phyloP scores from a whole-genome alignment of 1,284 basidiomycete species.

The Malassezia furfur region DNA sequence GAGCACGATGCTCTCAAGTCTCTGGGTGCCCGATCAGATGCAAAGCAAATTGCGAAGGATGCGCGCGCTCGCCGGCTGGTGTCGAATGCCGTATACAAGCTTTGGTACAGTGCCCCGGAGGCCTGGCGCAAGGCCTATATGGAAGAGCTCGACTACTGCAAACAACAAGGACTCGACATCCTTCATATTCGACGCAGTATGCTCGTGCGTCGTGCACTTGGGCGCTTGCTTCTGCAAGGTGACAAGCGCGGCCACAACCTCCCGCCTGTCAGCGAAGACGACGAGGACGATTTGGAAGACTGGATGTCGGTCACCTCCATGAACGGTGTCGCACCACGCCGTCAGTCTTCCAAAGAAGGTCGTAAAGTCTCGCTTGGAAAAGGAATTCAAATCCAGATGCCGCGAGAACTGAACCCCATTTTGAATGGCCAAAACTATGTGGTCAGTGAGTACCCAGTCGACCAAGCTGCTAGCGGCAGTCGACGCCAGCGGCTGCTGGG shows the following conservation, averaged over 20 bases:
- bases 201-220: constrained; percentile 28
- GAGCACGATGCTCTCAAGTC: background rate
- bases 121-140: constrained; percentile 31
- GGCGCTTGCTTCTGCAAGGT: constrained; percentile 32
- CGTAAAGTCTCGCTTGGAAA: constrained; percentile 27
- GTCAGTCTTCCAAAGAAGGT: constrained; percentile 20
- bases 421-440: constrained; percentile 34
- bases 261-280: constrained; percentile 11
- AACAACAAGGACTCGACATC: constrained; percentile 18
- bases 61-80: constrained; percentile 39
- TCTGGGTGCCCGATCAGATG: background rate
- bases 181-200: constrained; percentile 23
- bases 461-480: constrained; percentile 29
- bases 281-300: constrained; percentile 17
- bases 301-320: constrained; percentile 24
- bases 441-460: constrained; percentile 39
- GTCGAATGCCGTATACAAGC: constrained; percentile 39
- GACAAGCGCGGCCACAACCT: constrained; percentile 30
- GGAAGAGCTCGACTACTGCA: constrained; percentile 9
- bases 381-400: constrained; percentile 30
- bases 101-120: constrained; percentile 42
- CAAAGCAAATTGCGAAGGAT: constrained; percentile 16
- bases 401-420: constrained; percentile 28
- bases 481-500: constrained; percentile 34
- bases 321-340: constrained; percentile 13